Evolutionary conservation across 1,139 yeast species (phyloP).

Genomic region (Nematodospora anomalae): DNA sequence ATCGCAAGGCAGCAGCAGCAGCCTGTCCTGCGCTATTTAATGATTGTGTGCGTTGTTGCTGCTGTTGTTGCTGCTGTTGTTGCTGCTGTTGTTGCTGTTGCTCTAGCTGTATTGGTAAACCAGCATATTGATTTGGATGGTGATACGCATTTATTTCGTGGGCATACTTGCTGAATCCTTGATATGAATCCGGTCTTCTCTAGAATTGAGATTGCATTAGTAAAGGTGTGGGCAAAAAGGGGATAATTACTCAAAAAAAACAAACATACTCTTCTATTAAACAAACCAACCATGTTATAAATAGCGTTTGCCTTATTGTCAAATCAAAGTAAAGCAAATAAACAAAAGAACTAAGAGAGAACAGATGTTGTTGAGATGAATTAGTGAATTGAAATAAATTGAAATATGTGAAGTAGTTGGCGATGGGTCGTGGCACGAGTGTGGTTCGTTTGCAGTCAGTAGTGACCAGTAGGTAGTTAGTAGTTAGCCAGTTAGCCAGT

Average conservation of each 20-base stretch:
- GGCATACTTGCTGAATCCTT: conserved; percentile 42
- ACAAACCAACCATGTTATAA: conserved; percentile 14
- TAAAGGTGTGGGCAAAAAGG: not conserved
- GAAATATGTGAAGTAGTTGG: no score
- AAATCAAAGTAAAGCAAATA: no score
- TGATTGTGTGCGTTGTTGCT: conserved; percentile 21
- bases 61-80: conserved; percentile 5
- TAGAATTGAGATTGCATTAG: conserved; percentile 8
- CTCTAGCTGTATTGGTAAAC: conserved; percentile 20
- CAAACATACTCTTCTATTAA: conserved; percentile 15
- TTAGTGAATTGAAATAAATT: no score
- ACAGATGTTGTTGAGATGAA: no score
- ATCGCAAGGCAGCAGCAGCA: conserved; percentile 47
- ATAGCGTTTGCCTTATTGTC: no score
- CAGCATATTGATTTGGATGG: conserved; percentile 20
- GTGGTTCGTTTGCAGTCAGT: no score
- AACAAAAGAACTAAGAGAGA: no score
- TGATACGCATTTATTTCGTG: conserved; percentile 33
- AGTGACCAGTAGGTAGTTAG: no score
- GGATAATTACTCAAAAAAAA: not conserved
- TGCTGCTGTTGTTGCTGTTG: conserved; percentile 1
- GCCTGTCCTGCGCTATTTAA: conserved; percentile 43
- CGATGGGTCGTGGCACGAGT: not conserved
- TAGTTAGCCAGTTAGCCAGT: no score
- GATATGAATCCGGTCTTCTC: conserved; percentile 20